These are phyloP conservation scores for Ogataea ganodermae DNA, from an alignment of 805 yeast genomes.

Conservation along the genomic window DNA sequence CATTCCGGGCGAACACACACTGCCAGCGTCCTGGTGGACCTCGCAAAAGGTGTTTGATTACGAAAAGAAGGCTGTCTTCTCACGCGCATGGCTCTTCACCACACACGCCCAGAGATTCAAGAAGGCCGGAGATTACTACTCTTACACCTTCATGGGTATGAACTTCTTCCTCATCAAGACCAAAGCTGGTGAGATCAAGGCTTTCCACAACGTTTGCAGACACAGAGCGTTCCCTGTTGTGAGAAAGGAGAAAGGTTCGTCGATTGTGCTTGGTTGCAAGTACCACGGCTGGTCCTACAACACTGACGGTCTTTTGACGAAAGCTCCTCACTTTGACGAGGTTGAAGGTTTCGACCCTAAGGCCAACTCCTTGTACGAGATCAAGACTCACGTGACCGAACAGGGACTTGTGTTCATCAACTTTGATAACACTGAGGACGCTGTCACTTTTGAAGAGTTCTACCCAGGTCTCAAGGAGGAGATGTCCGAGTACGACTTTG, in stretches of 20 bases:
- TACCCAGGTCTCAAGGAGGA: constrained; percentile 52
- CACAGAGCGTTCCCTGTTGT: constrained; percentile 67
- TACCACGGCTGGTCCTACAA: constrained; percentile 70
- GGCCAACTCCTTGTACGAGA: constrained; percentile 56
- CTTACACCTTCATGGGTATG: constrained; percentile 52
- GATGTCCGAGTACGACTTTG: constrained; percentile 58
- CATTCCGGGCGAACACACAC: constrained; percentile 49
- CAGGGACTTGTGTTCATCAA: constrained; percentile 61
- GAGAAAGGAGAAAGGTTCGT: constrained; percentile 59
- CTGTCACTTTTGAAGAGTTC: constrained; percentile 52
- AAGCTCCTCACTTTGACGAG: constrained; percentile 63
- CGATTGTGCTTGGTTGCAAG: constrained; percentile 57
- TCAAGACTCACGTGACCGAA: constrained; percentile 53
- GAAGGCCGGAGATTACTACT: constrained; percentile 59
- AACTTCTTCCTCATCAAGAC: constrained; percentile 57
- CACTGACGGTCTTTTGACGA: constrained; percentile 58
- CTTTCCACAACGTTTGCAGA: constrained; percentile 66
- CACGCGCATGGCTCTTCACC: constrained; percentile 57
- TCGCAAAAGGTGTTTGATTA: constrained; percentile 58
- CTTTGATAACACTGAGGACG: constrained; percentile 47
- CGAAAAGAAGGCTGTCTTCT: constrained; percentile 59
- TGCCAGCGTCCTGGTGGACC: constrained; percentile 70
- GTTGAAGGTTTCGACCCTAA: constrained; percentile 59
- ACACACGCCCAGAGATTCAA: constrained; percentile 53
- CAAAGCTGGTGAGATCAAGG: constrained; percentile 53